Percentiles rank a stretch among this genome's conserved stretches.
Evolutionary conservation across 2,329 filamentous ascomycete genomes (phyloP).

Genomic region (Xylaria sp.): DNA sequence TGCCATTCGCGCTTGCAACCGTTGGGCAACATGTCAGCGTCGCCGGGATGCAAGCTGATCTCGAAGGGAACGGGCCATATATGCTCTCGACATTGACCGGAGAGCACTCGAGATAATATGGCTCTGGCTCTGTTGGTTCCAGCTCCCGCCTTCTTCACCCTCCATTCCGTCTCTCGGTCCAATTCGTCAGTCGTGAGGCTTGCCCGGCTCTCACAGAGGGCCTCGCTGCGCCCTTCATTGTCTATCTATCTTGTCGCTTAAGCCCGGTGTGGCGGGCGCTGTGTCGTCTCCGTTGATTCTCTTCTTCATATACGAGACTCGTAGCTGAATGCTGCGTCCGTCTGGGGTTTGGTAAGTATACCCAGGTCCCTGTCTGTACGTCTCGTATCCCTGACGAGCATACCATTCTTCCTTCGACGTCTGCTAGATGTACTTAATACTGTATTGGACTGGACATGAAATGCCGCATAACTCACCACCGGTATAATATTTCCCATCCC

Average conservation of each 20-base stretch:
- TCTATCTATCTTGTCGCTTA: slow-evolving; percentile 27
- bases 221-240: neutral
- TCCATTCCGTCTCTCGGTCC: slow-evolving; percentile 21
- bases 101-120: slow-evolving; percentile 15
- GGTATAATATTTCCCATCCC: slow-evolving; percentile 39
- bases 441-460: neutral
- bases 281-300: slow-evolving; percentile 30
- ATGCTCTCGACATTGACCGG: slow-evolving; percentile 13
- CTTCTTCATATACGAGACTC: slow-evolving; percentile 47
- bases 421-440: slow-evolving; percentile 33
- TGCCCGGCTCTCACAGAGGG: slow-evolving; percentile 1
- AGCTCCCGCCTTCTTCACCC: slow-evolving; percentile 3
- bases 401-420: slow-evolving; percentile 48
- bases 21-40: slow-evolving; percentile 39
- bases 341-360: slow-evolving; percentile 37
- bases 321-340: slow-evolving; percentile 36
- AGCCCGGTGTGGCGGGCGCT: neutral
- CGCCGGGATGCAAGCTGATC: slow-evolving; percentile 16
- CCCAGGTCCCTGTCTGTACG: slow-evolving; percentile 39
- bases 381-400: slow-evolving; percentile 43
- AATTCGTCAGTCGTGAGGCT: slow-evolving; percentile 26
- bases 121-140: slow-evolving; percentile 15
- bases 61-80: slow-evolving; percentile 20
- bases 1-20: slow-evolving; percentile 42
- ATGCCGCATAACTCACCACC: slow-evolving; percentile 40